These are phyloP conservation scores for Sporothrix globosa DNA, from an alignment of 2,329 filamentous ascomycete species.

Conservation along the genomic window DNA sequence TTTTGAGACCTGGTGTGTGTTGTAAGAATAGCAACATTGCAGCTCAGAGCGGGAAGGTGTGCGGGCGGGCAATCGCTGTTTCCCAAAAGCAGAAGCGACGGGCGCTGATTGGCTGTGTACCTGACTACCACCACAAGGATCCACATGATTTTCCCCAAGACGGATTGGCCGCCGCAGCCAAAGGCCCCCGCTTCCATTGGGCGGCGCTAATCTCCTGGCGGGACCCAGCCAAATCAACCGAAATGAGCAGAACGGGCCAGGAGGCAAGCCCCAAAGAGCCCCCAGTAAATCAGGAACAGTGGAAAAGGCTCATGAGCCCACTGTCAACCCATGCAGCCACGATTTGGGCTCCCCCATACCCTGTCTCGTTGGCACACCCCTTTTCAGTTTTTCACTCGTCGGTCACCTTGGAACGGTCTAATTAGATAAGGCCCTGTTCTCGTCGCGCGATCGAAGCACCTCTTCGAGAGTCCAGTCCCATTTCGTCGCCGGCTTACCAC, in stretches of 20 bases:
- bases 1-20: constrained; percentile 9
- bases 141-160: constrained; percentile 24
- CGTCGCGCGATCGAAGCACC: neutral
- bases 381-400: neutral
- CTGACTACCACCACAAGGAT: neutral
- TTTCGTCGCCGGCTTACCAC: constrained; percentile 14
- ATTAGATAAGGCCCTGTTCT: constrained; percentile 24
- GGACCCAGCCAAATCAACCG: constrained; percentile 33
- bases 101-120: constrained; percentile 28
- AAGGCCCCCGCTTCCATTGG: constrained; percentile 21
- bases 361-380: neutral
- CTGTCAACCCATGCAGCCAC: neutral
- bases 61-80: constrained; percentile 26
- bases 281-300: neutral
- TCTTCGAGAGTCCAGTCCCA: neutral
- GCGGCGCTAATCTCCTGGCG: constrained; percentile 36
- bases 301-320: neutral
- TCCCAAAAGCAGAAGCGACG: constrained; percentile 3
- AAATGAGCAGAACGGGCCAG: constrained; percentile 34
- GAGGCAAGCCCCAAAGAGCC: constrained; percentile 1
- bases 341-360: neutral
- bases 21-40: constrained; percentile 27
- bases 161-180: constrained; percentile 30
- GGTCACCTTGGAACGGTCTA: neutral
- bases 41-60: constrained; percentile 19